These are phyloP conservation scores for Fusarium robinianum DNA, from an alignment of 2,329 filamentous ascomycete genomes.

Conservation along the genomic window DNA sequence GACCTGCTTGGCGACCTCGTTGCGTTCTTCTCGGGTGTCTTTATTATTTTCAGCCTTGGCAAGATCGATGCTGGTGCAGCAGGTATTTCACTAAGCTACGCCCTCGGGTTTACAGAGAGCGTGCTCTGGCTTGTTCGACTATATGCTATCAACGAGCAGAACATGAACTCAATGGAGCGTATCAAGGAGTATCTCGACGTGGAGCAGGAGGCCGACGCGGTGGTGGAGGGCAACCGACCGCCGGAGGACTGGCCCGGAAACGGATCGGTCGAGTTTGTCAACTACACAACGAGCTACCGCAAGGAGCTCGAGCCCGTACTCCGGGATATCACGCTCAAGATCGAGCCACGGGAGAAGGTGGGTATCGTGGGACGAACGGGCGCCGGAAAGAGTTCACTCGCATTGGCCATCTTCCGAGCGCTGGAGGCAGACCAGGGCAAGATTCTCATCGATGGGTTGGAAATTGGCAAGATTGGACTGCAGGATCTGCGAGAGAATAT, in stretches of 20 bases:
- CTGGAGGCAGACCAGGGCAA: constrained; percentile 88
- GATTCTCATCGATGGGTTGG: constrained; percentile 89
- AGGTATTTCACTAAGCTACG: constrained; percentile 92
- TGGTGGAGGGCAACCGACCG: constrained; percentile 79
- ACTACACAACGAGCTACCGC: constrained; percentile 89
- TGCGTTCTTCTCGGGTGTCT: constrained; percentile 89
- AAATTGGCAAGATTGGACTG: constrained; percentile 88
- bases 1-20: constrained; percentile 90
- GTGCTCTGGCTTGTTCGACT: constrained; percentile 94
- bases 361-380: constrained; percentile 95
- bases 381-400: constrained; percentile 94
- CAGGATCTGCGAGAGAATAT: constrained; percentile 91
- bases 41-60: constrained; percentile 83
- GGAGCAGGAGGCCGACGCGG: constrained; percentile 83
- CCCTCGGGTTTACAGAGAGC: constrained; percentile 95
- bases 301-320: constrained; percentile 86
- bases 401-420: constrained; percentile 89
- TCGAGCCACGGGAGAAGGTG: constrained; percentile 85
- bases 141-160: constrained; percentile 95
- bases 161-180: constrained; percentile 98
- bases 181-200: constrained; percentile 97
- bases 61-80: constrained; percentile 88
- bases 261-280: constrained; percentile 84
- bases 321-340: constrained; percentile 81
- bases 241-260: constrained; percentile 80